Percentiles rank a stretch among this genome's conserved stretches.
These are phyloP conservation scores for Schizophyllum commune DNA, from an alignment of 1,284 basidiomycete species.

Conservation along the genomic window DNA sequence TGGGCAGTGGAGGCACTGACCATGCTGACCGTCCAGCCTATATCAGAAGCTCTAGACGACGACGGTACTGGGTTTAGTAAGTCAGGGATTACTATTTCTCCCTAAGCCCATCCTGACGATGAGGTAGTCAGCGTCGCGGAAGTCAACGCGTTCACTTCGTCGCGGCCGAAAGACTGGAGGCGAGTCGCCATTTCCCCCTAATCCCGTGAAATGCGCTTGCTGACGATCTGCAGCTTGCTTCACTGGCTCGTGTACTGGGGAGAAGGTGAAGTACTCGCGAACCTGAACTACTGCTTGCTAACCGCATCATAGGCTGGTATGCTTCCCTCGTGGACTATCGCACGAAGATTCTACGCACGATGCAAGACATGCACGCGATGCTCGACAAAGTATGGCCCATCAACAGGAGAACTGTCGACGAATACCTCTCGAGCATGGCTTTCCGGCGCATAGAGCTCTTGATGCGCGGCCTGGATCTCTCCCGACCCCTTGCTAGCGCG, in stretches of 20 bases:
- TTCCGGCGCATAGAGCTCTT: conserved; percentile 29
- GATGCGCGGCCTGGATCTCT: conserved; percentile 22
- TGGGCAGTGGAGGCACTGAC: conserved; percentile 33
- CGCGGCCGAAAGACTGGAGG: conserved; percentile 21
- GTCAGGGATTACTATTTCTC: background rate
- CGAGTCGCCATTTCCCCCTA: too few relatives aligned
- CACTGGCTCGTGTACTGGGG: conserved; percentile 38
- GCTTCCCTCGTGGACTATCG: conserved; percentile 15
- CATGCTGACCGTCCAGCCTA: conserved; percentile 27
- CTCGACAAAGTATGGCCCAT: conserved; percentile 20
- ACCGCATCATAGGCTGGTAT: conserved; percentile 20
- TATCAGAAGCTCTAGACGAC: conserved; percentile 35
- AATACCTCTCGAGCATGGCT: conserved; percentile 26
- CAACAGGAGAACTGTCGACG: conserved; percentile 24
- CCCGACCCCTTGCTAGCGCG: too few relatives aligned
- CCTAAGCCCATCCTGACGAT: background rate
- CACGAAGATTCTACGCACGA: conserved; percentile 6
- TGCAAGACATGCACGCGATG: conserved; percentile 8
- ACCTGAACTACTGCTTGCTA: background rate
- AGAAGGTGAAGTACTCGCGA: background rate
- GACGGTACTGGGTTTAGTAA: conserved; percentile 30
- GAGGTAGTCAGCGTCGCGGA: conserved; percentile 26
- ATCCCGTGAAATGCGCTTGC: too few relatives aligned
- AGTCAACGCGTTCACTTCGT: conserved; percentile 28
- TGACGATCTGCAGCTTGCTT: conserved; percentile 20